phyloP scores from a whole-genome alignment of 352 stramenopile species.

The Phytophthora pluvialis region DNA sequence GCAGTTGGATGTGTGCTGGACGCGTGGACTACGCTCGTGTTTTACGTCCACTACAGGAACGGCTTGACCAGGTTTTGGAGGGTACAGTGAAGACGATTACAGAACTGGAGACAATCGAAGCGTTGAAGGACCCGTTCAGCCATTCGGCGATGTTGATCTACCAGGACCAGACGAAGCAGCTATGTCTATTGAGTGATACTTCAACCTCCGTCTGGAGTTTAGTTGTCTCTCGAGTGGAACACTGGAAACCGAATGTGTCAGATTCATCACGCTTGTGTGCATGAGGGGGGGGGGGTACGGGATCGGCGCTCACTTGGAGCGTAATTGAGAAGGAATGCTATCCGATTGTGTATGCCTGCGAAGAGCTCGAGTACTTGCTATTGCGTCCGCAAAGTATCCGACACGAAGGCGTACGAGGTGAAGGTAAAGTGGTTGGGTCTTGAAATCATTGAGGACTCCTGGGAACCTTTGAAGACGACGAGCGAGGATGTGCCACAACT shows the following conservation, averaged over 20 bases:
- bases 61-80: slow-evolving; percentile 3
- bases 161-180: neutral
- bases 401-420: slow-evolving; percentile 4
- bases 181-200: slow-evolving; percentile 1
- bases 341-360: neutral
- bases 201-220: slow-evolving; percentile 1
- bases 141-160: slow-evolving; percentile 1
- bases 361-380: neutral
- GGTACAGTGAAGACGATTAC: slow-evolving; percentile 6
- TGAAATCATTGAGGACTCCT: slow-evolving; percentile 1
- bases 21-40: slow-evolving; percentile 25
- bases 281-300: slow-evolving; percentile 21
- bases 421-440: slow-evolving; percentile 10
- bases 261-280: slow-evolving; percentile 7
- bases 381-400: neutral
- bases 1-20: slow-evolving; percentile 24
- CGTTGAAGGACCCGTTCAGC: neutral
- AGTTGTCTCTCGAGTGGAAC: slow-evolving; percentile 6
- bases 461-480: slow-evolving; percentile 11
- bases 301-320: slow-evolving; percentile 24
- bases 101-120: slow-evolving; percentile 1
- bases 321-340: slow-evolving; percentile 22
- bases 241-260: slow-evolving; percentile 6
- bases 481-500: neutral
- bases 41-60: slow-evolving; percentile 19